A percentile compares a stretch with the other conserved stretches of the same genome.
Conservation (phyloP, 2,329 filamentous ascomycete genomes). For the Beauveria scarabaeidicola region DNA sequence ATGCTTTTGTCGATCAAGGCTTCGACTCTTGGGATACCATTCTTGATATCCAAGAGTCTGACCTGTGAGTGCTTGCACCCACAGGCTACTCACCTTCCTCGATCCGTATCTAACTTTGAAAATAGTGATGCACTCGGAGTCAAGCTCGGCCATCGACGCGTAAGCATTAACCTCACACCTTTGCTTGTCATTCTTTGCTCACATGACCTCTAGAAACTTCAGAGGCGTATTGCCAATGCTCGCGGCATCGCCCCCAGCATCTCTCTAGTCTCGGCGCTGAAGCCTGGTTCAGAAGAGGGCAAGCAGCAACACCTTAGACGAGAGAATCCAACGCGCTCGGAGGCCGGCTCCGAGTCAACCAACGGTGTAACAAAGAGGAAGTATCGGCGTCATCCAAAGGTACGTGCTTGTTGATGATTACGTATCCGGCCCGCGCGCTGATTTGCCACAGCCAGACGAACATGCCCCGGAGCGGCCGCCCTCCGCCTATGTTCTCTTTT, state of each 20-base stretch:
- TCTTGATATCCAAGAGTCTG: slow-evolving; percentile 74
- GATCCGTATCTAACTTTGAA: slow-evolving; percentile 2
- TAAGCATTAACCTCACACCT: slow-evolving; percentile 33
- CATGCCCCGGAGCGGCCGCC: slow-evolving; percentile 72
- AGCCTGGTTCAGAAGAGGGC: slow-evolving; percentile 40
- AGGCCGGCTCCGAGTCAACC: slow-evolving; percentile 33
- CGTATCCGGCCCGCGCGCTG: background rate
- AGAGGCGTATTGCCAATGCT: slow-evolving; percentile 69
- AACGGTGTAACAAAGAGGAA: slow-evolving; percentile 55
- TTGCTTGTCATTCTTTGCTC: slow-evolving; percentile 13
- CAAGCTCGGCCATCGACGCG: slow-evolving; percentile 72
- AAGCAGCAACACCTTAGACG: slow-evolving; percentile 44
- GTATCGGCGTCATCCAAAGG: slow-evolving; percentile 71
- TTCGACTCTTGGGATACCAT: slow-evolving; percentile 82
- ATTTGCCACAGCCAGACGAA: slow-evolving; percentile 53
- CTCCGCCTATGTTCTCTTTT: slow-evolving; percentile 79
- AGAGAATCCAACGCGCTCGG: slow-evolving; percentile 37
- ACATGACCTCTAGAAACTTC: slow-evolving; percentile 57
- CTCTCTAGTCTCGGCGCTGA: slow-evolving; percentile 41
- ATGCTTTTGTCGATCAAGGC: slow-evolving; percentile 65
- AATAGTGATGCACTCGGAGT: slow-evolving; percentile 62
- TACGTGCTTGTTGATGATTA: slow-evolving; percentile 24
- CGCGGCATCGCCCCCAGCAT: slow-evolving; percentile 51
- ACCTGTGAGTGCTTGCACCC: slow-evolving; percentile 50
- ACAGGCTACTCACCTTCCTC: background rate